phyloP scores from a whole-genome alignment of 805 yeast species.

The Lipomyces yamadae region DNA sequence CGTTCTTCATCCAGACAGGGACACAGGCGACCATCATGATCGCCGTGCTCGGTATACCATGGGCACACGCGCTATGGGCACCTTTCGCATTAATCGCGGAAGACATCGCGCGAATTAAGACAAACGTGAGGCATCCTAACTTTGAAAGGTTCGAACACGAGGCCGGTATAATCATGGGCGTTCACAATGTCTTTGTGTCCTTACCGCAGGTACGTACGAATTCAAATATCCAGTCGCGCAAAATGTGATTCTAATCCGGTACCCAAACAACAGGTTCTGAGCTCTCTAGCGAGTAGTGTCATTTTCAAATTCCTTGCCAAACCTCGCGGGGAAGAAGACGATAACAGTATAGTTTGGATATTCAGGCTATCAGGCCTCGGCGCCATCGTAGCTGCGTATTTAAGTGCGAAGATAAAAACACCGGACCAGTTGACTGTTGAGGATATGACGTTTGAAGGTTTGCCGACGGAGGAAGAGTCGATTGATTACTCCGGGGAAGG shows the following conservation, averaged over 20 bases:
- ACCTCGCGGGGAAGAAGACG: conserved; percentile 42
- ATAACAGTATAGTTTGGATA: conserved; percentile 60
- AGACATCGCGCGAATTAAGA: conserved; percentile 59
- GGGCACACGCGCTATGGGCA: conserved; percentile 72
- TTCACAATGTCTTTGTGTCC: conserved; percentile 63
- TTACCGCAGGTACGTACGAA: conserved; percentile 58
- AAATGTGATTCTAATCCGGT: not conserved
- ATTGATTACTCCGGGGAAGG: not conserved
- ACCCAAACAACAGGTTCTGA: conserved; percentile 39
- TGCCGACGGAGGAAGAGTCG: conserved; percentile 10
- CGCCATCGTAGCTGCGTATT: conserved; percentile 53
- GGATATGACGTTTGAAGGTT: conserved; percentile 33
- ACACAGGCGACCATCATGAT: conserved; percentile 55
- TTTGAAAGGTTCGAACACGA: conserved; percentile 52
- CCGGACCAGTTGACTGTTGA: conserved; percentile 42
- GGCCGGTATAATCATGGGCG: conserved; percentile 61
- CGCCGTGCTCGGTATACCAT: conserved; percentile 61
- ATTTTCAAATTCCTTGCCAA: conserved; percentile 51
- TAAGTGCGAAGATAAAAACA: conserved; percentile 53
- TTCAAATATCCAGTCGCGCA: not conserved
- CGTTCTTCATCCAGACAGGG: conserved; percentile 53
- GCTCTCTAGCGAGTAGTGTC: conserved; percentile 56
- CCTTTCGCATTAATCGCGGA: conserved; percentile 67
- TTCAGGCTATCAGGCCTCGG: conserved; percentile 61
- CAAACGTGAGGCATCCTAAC: conserved; percentile 43